Evolutionary conservation across 257 asterid genomes (phyloP).

Genomic region (Solanum appendiculatum): DNA sequence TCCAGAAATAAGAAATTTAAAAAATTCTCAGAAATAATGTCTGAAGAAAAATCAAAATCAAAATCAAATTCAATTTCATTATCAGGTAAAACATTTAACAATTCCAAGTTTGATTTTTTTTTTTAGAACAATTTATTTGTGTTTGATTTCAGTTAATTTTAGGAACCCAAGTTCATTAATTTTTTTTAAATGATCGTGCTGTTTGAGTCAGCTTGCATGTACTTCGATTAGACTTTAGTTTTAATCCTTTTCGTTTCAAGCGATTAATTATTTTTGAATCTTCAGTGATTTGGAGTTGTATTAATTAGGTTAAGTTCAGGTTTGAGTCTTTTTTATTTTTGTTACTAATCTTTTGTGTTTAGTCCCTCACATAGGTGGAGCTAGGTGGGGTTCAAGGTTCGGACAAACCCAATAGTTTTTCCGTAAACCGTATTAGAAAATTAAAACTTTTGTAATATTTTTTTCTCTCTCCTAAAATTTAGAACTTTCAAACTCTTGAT

Average conservation of each 20-base stretch:
- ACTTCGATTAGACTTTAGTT: neutral
- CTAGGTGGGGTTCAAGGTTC: no score
- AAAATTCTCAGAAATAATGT: slow-evolving; percentile 14
- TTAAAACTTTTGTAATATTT: no score
- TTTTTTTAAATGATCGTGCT: no score
- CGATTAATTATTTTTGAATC: neutral
- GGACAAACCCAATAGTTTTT: no score
- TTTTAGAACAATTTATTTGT: neutral
- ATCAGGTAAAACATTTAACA: slow-evolving; percentile 21
- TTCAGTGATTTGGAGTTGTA: neutral
- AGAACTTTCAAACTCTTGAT: no score
- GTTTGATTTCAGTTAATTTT: neutral
- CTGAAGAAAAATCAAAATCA: slow-evolving; percentile 19
- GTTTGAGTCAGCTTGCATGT: no score
- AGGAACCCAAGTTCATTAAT: neutral
- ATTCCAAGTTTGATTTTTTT: neutral
- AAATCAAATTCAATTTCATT: neutral
- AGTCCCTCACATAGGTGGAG: no score
- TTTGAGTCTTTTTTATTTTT: neutral
- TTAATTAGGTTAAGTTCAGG: neutral
- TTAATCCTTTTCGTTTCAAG: neutral
- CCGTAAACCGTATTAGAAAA: no score
- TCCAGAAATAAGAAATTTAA: neutral
- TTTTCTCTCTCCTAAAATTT: no score
- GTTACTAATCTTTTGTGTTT: neutral